phyloP scores from a whole-genome alignment of 2,329 filamentous ascomycete genomes.

The Fusarium udum region DNA sequence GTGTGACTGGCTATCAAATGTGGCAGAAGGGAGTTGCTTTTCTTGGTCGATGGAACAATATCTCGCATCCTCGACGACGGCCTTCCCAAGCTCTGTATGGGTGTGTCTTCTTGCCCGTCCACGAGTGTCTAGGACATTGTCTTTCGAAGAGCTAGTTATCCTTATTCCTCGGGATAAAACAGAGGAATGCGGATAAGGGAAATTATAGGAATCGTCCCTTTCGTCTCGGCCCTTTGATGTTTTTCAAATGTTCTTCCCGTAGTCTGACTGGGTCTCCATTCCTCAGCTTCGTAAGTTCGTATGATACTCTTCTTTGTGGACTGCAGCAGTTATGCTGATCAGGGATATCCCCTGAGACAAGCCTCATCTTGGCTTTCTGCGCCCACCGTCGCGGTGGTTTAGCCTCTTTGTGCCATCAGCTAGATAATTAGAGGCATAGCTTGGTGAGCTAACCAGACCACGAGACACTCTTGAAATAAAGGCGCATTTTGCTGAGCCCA shows the following conservation, averaged over 20 bases:
- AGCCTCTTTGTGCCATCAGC: slow-evolving; percentile 31
- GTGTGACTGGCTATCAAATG: slow-evolving; percentile 2
- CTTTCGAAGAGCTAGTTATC: not conserved
- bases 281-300: slow-evolving; percentile 36
- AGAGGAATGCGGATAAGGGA: slow-evolving; percentile 29
- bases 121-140: not conserved
- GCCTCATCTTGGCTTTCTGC: slow-evolving; percentile 36
- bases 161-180: not conserved
- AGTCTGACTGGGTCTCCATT: slow-evolving; percentile 33
- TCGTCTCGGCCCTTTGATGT: slow-evolving; percentile 12
- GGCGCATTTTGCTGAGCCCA: slow-evolving; percentile 28
- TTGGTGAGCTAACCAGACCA: slow-evolving; percentile 25
- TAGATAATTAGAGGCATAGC: slow-evolving; percentile 28
- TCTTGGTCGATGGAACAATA: slow-evolving; percentile 26
- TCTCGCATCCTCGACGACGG: slow-evolving; percentile 14
- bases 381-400: slow-evolving; percentile 26
- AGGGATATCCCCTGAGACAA: slow-evolving; percentile 44
- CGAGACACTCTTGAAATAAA: slow-evolving; percentile 38
- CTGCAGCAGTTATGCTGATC: slow-evolving; percentile 17
- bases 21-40: slow-evolving; percentile 13
- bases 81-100: slow-evolving; percentile 8
- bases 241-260: not conserved
- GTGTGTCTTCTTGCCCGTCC: slow-evolving; percentile 12
- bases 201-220: not conserved
- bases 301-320: slow-evolving; percentile 4